phyloP scores from a whole-genome alignment of 352 stramenopile genomes.

The Elongisporangium senticosum region DNA sequence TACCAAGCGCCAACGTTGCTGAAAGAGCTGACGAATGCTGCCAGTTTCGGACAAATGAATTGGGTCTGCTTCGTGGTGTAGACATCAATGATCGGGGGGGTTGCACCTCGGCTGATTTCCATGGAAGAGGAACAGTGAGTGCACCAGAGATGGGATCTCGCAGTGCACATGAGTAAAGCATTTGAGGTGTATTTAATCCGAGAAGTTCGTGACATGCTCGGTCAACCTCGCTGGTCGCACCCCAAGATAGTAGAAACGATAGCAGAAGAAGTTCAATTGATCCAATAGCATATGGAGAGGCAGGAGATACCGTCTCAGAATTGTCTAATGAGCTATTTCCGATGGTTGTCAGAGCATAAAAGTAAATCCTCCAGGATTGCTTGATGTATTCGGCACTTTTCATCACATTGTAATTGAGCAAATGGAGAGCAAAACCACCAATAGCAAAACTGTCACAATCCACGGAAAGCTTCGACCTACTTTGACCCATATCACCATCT shows the following conservation, averaged over 20 bases:
- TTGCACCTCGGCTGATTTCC: constrained; percentile 15
- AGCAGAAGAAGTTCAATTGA: constrained; percentile 70
- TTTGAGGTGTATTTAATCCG: constrained; percentile 39
- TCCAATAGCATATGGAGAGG: constrained; percentile 55
- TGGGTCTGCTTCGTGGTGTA: background rate
- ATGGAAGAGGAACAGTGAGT: constrained; percentile 68
- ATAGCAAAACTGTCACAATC: constrained; percentile 8
- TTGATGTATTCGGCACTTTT: constrained; percentile 67
- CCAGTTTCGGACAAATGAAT: constrained; percentile 55
- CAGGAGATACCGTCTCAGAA: background rate
- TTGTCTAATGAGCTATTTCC: constrained; percentile 1
- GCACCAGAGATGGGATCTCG: constrained; percentile 45
- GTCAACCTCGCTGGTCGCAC: constrained; percentile 60
- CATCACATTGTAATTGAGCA: constrained; percentile 63
- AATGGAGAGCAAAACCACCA: constrained; percentile 44
- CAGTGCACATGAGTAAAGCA: constrained; percentile 66
- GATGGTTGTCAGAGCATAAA: constrained; percentile 19
- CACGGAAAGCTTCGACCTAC: constrained; percentile 26
- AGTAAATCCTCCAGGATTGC: constrained; percentile 62
- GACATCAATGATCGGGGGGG: background rate
- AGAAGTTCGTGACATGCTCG: constrained; percentile 46
- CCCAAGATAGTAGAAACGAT: constrained; percentile 75
- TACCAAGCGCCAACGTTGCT: constrained; percentile 54
- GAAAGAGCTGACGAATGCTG: constrained; percentile 70
- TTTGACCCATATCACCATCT: constrained; percentile 6